Evolutionary conservation across 139 green algal genomes (phyloP).

Genomic region (Closterium sp.): DNA sequence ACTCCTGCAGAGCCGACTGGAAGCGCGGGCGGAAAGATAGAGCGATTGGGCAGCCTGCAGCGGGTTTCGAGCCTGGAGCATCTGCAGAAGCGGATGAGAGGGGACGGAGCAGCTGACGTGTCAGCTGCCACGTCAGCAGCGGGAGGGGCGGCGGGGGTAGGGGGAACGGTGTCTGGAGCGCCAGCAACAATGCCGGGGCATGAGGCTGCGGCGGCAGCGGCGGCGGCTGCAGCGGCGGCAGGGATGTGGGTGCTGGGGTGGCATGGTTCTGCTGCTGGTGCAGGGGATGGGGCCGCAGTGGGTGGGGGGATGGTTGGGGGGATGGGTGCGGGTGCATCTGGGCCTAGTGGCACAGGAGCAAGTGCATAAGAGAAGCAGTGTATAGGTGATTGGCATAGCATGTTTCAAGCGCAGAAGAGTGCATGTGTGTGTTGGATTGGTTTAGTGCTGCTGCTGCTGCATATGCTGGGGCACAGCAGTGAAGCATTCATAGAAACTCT

Average conservation of each 20-base stretch:
- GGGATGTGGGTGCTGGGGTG: background rate
- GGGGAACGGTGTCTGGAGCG: background rate
- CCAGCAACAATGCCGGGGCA: background rate
- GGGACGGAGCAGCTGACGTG: background rate
- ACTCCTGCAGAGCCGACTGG: background rate
- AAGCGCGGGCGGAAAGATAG: conserved; percentile 1
- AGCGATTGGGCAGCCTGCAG: conserved; percentile 16
- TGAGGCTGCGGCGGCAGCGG: background rate
- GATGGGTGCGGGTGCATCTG: background rate
- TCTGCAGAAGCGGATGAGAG: conserved; percentile 29
- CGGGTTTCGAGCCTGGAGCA: conserved; percentile 15
- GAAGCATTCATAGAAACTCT: background rate
- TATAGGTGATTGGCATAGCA: too few species aligned
- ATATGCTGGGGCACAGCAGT: too few species aligned
- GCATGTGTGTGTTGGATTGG: background rate
- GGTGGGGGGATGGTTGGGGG: background rate
- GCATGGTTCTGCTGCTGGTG: background rate
- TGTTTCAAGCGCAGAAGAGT: too few species aligned
- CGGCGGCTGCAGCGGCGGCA: background rate
- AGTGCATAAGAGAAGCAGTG: background rate
- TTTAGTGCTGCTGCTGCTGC: too few species aligned
- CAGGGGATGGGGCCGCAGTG: background rate
- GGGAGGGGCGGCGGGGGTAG: background rate
- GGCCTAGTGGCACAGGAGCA: background rate
- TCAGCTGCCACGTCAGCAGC: background rate